phyloP scores from a whole-genome alignment of 768 basidiomycete genomes.

The Rubroboletus pulcherrimus region DNA sequence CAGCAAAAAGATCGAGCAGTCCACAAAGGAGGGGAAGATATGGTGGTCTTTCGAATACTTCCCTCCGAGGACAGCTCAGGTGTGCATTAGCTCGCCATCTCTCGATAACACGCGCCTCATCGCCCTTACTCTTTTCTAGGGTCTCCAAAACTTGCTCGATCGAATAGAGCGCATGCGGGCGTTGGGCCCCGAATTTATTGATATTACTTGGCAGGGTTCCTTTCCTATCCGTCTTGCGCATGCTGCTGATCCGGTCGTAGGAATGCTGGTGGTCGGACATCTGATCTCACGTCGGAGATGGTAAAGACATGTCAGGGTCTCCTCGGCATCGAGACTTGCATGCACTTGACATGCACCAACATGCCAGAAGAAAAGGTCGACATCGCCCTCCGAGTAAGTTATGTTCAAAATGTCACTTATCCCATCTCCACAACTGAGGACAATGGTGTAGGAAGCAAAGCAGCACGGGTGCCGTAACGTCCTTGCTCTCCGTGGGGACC shows the following conservation, averaged over 20 bases:
- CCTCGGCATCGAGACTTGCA: slow-evolving; percentile 95
- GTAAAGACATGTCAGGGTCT: slow-evolving; percentile 91
- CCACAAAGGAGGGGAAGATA: slow-evolving; percentile 76
- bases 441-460: slow-evolving; percentile 74
- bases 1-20: slow-evolving; percentile 87
- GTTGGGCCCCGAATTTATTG: slow-evolving; percentile 95
- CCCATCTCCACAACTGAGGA: slow-evolving; percentile 1
- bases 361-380: slow-evolving; percentile 98
- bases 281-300: slow-evolving; percentile 89
- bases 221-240: neutral
- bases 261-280: slow-evolving; percentile 96
- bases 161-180: slow-evolving; percentile 98
- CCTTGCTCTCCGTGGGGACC: slow-evolving; percentile 90
- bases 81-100: slow-evolving; percentile 29
- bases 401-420: neutral
- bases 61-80: slow-evolving; percentile 93
- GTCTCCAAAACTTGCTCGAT: slow-evolving; percentile 89
- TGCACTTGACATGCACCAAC: slow-evolving; percentile 98
- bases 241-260: slow-evolving; percentile 37
- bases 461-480: slow-evolving; percentile 86
- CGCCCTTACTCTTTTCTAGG: slow-evolving; percentile 1
- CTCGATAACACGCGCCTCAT: neutral
- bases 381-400: slow-evolving; percentile 76
- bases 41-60: slow-evolving; percentile 99
- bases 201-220: slow-evolving; percentile 81